Conservation (phyloP, 169 alveolate species). For the Plasmodium vinckei region DNA sequence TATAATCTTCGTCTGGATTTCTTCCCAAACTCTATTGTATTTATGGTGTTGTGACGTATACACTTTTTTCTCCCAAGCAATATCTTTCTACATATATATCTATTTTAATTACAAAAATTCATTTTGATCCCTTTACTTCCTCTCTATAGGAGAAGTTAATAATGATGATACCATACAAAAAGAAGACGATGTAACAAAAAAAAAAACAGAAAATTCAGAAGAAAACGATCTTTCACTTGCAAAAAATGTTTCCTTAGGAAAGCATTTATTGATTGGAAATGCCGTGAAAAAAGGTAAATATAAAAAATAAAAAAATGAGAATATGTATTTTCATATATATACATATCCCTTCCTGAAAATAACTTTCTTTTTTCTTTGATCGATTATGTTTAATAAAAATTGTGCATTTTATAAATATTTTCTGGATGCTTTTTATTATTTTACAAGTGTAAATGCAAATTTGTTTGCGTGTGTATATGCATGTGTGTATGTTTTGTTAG, state of each 20-base stretch:
- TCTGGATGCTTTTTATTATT: background rate
- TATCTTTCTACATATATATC: background rate
- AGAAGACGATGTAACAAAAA: slow-evolving; percentile 40
- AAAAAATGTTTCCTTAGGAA: slow-evolving; percentile 62
- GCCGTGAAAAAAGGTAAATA: slow-evolving; percentile 51
- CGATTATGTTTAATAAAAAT: too few relatives aligned
- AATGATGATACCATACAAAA: slow-evolving; percentile 30
- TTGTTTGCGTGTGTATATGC: background rate
- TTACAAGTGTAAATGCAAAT: background rate
- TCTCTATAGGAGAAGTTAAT: slow-evolving; percentile 9
- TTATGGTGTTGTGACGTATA: background rate
- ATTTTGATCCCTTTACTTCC: background rate
- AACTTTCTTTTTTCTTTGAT: background rate
- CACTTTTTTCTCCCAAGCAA: background rate
- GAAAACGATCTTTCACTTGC: slow-evolving; percentile 42
- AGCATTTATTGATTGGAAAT: slow-evolving; percentile 55
- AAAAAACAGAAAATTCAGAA: slow-evolving; percentile 31
- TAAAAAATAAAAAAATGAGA: background rate
- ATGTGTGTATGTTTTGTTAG: background rate
- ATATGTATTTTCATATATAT: background rate
- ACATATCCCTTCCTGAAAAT: background rate
- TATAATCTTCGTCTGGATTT: too few relatives aligned
- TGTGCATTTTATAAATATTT: background rate
- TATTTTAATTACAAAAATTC: background rate
- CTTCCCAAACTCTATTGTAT: background rate